A percentile compares a stretch with the other conserved stretches of the same genome.
These are phyloP conservation scores for Cladophialophora chaetospira DNA, from an alignment of 2,329 filamentous ascomycete species.

Conservation along the genomic window DNA sequence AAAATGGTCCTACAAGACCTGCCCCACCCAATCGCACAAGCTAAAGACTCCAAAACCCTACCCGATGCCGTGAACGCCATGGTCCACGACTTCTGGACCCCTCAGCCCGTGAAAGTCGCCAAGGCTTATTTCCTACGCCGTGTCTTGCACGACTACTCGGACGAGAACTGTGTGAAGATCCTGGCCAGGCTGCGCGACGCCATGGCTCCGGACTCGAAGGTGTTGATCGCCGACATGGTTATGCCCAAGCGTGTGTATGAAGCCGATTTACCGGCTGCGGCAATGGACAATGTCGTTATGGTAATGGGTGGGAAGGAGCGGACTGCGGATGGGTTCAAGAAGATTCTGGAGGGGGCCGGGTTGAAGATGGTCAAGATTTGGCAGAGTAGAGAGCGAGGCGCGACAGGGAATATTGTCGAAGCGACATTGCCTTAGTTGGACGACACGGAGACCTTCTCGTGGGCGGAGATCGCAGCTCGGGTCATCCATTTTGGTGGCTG, in stretches of 20 bases:
- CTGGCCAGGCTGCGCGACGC: conserved; percentile 31
- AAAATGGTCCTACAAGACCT: conserved; percentile 27
- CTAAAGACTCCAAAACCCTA: conserved; percentile 18
- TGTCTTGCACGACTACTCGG: conserved; percentile 37
- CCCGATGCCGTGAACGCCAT: conserved; percentile 21
- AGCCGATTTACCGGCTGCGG: conserved; percentile 30
- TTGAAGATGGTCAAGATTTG: conserved; percentile 34
- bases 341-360: conserved; percentile 32
- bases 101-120: conserved; percentile 31
- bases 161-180: conserved; percentile 31
- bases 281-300: conserved; percentile 36
- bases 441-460: too few relatives aligned
- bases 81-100: conserved; percentile 29
- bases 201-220: conserved; percentile 28
- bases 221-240: conserved; percentile 37
- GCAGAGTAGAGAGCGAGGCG: conserved; percentile 20
- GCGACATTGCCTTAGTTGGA: conserved; percentile 28
- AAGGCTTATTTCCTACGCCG: conserved; percentile 39
- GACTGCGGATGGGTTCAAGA: conserved; percentile 34
- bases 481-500: too few relatives aligned
- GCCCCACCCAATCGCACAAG: conserved; percentile 10
- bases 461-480: too few relatives aligned
- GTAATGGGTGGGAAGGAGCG: conserved; percentile 35
- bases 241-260: conserved; percentile 31
- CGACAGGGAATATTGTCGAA: conserved; percentile 33